Evolutionary conservation across 169 alveolate genomes (phyloP), one percentile per base, ranked within the genome.

Genomic region (Cryptosporidium meleagridis): DNA sequence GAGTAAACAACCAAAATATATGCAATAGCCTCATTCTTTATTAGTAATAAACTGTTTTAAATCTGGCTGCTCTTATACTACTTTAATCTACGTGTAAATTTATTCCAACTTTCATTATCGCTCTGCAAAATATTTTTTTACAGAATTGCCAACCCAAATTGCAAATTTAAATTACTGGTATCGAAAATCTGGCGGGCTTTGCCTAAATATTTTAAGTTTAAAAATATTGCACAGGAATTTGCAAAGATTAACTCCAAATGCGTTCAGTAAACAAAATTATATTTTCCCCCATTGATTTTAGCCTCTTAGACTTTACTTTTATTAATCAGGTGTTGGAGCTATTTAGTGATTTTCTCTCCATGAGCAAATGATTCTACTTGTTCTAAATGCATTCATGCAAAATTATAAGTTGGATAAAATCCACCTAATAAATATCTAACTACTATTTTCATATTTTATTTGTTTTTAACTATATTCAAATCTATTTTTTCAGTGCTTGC

Each of bases 181-280:
- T 29, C 72, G 51, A 37, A 7, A 55, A 55, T 65, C 51, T 31
- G 72, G 72, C 72, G 72, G 72, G 72, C 21, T 26, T 10, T 35
- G 4, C 9, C 62, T 55, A 37, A 18, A 18, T 23, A 21, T 23
- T 55, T 55, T 55, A 23, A 3, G 18, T 2, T 21, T 21, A 1
- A 16, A 55, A 2, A 9, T 55, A 8, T 26, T 26, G 29, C 31
- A 26, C 1, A 48, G 55, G 14, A 48, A 48, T 14, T 48, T 48
- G 8, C 21, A 48, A 16, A 48, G 55, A 48, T 48, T 3, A 14
- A 48, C 3, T 48, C 21, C 7, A 2, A 48, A 48, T 48, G 7
- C 21, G 21, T 14, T 7, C 55, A 48, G 12, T 14, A 2, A 37
- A 37, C 6, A 48, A 48, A 14, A 48, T 12, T 2, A 14, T 3